Evolutionary conservation across 306 rosid genomes (phyloP).

Genomic region (Phaseolus lunatus): DNA sequence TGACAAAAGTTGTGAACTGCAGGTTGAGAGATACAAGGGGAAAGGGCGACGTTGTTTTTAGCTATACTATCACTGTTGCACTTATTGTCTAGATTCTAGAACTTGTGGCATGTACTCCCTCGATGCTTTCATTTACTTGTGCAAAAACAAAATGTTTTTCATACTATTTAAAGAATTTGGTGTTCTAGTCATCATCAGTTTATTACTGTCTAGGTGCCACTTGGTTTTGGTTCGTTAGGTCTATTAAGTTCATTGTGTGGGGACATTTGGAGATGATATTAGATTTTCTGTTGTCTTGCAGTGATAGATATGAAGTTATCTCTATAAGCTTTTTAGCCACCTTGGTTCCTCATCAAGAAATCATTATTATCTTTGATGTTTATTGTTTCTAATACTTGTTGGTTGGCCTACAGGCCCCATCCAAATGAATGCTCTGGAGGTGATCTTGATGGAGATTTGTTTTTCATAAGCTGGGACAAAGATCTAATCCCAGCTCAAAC

Average conservation of each 20-base stretch:
- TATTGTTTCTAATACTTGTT: constrained; percentile 32
- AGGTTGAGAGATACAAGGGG: neutral
- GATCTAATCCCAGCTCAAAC: constrained; percentile 68
- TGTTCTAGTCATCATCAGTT: constrained; percentile 6
- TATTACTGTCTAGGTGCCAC: constrained; percentile 12
- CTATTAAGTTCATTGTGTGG: neutral
- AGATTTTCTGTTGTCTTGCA: neutral
- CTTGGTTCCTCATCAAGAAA: neutral
- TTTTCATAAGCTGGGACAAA: constrained; percentile 86
- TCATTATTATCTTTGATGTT: constrained; percentile 5
- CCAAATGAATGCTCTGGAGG: constrained; percentile 99
- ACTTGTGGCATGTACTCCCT: constrained; percentile 20
- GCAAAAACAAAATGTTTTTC: neutral
- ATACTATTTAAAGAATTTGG: constrained; percentile 13
- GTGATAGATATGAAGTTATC: constrained; percentile 9
- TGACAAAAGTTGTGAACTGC: constrained; percentile 4
- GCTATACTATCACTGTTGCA: constrained; percentile 17
- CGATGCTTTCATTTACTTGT: constrained; percentile 9
- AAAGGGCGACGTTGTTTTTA: neutral
- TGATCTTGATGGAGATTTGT: constrained; percentile 96
- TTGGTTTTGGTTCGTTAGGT: neutral
- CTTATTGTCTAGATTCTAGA: constrained; percentile 24
- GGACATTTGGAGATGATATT: neutral
- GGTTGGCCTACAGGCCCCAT: constrained; percentile 77
- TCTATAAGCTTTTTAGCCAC: neutral